phyloP scores from a whole-genome alignment of 108 stramenopile genomes.

The Cylindrotheca fusiformis region DNA sequence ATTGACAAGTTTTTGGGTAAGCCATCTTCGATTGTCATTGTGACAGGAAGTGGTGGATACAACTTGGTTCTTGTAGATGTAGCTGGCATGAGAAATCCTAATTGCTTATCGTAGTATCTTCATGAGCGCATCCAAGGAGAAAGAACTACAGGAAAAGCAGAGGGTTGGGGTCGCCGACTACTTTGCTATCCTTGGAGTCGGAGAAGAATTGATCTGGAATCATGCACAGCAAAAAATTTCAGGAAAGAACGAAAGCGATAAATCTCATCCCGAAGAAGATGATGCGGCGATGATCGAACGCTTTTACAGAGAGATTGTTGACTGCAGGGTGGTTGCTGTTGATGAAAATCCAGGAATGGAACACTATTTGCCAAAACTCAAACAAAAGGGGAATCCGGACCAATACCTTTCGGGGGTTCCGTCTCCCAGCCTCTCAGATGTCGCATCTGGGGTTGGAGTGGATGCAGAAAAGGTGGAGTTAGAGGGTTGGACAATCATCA shows the following conservation, averaged over 20 bases:
- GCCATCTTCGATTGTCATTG: too few relatives aligned
- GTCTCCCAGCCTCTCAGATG: slow-evolving; percentile 15
- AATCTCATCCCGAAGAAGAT: slow-evolving; percentile 26
- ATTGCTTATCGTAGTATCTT: too few relatives aligned
- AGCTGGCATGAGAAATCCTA: too few relatives aligned
- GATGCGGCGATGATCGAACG: slow-evolving; percentile 53
- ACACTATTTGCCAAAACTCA: too few relatives aligned
- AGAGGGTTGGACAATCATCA: slow-evolving; percentile 35
- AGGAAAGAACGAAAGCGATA: background rate
- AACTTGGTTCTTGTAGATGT: too few relatives aligned
- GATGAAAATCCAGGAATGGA: slow-evolving; percentile 16
- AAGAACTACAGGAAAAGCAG: slow-evolving; percentile 5
- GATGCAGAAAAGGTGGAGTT: slow-evolving; percentile 15
- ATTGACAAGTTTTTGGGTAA: too few relatives aligned
- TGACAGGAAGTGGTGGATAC: too few relatives aligned
- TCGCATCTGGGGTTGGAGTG: slow-evolving; percentile 9
- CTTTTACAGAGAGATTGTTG: slow-evolving; percentile 77
- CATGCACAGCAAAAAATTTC: slow-evolving; percentile 39
- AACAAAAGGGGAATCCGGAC: background rate
- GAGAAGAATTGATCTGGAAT: slow-evolving; percentile 50
- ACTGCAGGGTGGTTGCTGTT: slow-evolving; percentile 35
- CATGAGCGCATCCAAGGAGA: too few relatives aligned
- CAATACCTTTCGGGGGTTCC: background rate
- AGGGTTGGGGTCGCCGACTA: slow-evolving; percentile 80
- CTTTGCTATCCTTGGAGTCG: slow-evolving; percentile 80